Conservation (phyloP, 1,139 yeast genomes). For the Yamadazyma siamensis region DNA sequence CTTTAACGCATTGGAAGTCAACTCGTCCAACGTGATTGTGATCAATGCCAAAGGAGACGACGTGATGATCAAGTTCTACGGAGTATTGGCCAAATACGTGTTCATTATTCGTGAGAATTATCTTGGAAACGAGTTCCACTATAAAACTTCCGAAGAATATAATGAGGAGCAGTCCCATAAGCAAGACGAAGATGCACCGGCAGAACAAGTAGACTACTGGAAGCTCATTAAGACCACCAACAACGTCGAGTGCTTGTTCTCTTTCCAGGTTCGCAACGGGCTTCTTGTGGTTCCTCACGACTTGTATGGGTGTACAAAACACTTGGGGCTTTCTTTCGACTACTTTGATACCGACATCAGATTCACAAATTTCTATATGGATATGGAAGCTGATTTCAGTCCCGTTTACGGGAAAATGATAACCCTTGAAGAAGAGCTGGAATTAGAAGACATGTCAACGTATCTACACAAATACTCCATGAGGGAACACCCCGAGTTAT, state of each 20-base stretch:
- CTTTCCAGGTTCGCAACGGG: conserved; percentile 69
- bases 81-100: conserved; percentile 72
- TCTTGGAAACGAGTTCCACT: conserved; percentile 82
- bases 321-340: conserved; percentile 62
- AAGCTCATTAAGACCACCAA: conserved; percentile 53
- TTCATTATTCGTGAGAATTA: conserved; percentile 83
- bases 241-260: conserved; percentile 73
- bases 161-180: conserved; percentile 18
- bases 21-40: conserved; percentile 65
- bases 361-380: conserved; percentile 92
- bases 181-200: not conserved
- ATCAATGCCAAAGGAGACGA: conserved; percentile 64
- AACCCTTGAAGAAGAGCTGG: conserved; percentile 13
- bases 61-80: conserved; percentile 71
- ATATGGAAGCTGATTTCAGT: conserved; percentile 58
- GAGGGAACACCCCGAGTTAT: conserved; percentile 25
- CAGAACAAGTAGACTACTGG: conserved; percentile 31
- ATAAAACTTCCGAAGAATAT: conserved; percentile 83
- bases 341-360: conserved; percentile 73
- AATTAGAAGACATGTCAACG: conserved; percentile 23
- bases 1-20: conserved; percentile 55
- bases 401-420: conserved; percentile 41
- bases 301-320: conserved; percentile 62
- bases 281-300: conserved; percentile 69
- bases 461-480: conserved; percentile 17